Evolutionary conservation across 148 eudicot genomes (phyloP).

Genomic region (Vaccinium myrtillus): DNA sequence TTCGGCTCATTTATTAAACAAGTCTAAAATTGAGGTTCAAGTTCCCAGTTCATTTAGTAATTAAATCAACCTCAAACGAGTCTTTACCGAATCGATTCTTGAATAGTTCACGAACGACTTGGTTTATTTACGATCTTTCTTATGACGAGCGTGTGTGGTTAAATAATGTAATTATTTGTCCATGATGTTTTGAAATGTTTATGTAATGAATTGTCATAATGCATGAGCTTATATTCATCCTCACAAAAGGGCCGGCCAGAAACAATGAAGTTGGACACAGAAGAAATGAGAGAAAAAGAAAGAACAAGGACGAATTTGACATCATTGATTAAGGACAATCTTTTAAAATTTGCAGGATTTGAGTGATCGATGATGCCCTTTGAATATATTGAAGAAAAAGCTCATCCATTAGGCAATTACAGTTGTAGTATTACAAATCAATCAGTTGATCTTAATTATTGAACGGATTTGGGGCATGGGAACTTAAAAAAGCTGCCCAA

Average conservation of each 20-base stretch:
- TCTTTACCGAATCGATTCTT: no score
- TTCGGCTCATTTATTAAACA: no score
- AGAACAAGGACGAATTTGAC: background rate
- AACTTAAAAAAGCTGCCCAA: slow-evolving; percentile 1
- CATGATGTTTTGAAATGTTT: no score
- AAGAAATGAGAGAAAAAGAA: background rate
- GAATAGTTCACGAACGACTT: no score
- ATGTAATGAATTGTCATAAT: no score
- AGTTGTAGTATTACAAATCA: background rate
- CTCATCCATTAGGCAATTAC: background rate
- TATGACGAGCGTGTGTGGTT: no score
- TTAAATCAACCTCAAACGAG: no score
- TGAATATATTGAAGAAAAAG: background rate
- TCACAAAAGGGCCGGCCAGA: background rate
- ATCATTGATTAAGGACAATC: slow-evolving; percentile 7
- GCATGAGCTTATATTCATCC: background rate
- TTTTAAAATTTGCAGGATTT: background rate
- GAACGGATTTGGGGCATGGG: background rate
- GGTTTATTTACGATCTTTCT: no score
- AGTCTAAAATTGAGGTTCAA: no score
- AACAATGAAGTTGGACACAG: background rate
- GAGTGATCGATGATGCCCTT: background rate
- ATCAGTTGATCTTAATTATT: background rate
- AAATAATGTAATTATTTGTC: no score
- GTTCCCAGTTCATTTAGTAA: no score